phyloP scores from a whole-genome alignment of 257 asterid genomes.

The Solanum corneliomulleri region DNA sequence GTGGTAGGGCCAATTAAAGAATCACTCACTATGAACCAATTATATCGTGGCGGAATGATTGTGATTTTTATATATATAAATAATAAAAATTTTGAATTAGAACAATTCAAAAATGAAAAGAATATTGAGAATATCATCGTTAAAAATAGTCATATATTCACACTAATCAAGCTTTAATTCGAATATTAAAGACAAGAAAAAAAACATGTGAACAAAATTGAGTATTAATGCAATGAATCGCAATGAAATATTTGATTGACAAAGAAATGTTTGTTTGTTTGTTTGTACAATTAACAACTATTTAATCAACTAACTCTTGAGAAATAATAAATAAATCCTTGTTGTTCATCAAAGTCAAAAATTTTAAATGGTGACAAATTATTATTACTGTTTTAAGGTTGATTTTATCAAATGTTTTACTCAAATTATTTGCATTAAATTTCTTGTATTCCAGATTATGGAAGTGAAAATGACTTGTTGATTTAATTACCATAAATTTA shows the following conservation, averaged over 20 bases:
- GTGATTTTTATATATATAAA: not conserved
- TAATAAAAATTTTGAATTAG: not conserved
- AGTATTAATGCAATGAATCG: not conserved
- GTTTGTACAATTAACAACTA: not conserved
- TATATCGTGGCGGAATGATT: not conserved
- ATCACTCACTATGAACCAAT: not conserved
- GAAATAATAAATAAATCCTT: not conserved
- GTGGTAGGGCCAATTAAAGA: not conserved
- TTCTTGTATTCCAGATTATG: not conserved
- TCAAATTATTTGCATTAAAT: not conserved
- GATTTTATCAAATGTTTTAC: not conserved
- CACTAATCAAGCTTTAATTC: not conserved
- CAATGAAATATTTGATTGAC: not conserved
- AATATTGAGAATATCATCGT: accelerated
- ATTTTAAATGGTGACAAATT: not conserved
- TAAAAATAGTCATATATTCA: not conserved
- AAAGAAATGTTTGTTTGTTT: not conserved
- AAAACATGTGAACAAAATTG: not conserved
- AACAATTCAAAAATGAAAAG: not conserved
- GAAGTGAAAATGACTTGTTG: not conserved
- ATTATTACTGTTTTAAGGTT: not conserved
- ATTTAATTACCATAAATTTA: not conserved
- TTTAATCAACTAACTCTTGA: not conserved
- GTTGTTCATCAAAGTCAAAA: not conserved
- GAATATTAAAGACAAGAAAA: not conserved